Base-by-base conservation (phyloP, 257 asterid genomes). In the Rehmannia glutinosa region DNA sequence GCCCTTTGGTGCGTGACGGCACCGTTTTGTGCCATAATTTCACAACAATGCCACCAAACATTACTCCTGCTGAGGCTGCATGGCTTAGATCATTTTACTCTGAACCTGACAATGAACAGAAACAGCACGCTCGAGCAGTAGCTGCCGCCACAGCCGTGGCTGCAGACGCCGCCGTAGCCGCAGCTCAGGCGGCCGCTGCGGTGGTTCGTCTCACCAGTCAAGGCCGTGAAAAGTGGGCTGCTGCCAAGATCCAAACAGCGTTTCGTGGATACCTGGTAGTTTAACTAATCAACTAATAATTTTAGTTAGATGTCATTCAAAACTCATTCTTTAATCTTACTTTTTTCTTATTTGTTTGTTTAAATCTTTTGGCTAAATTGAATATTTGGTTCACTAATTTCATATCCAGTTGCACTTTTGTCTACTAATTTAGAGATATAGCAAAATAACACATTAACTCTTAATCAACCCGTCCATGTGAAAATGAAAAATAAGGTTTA, bases 111-210 rank as follows among this genome's bases (percentile, higher is more conserved):
- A 73, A 62, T 41, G 85, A 82, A 57, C 89, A 81, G 64, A 86
- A 71, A 74, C 79, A 77, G 61, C 94, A 82, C 62, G 96, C 94
- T 1, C 82, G 85, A 11, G 96, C 89, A 13, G 89, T 86, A 49
- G 96, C 91, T 7, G 88, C 96, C 0, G 96, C 94, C 38, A 83
- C 96, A 0, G 96, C 96, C 0, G 90, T 90, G 0, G 95, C 95
- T 0, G 95, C 95, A 4, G 95, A 87, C 54, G 92, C 95, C 0
- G 96, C 91, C 9, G 77, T 82, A 0, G 91, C 89, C 4, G 89
- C 94, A 0, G 94, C 91, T 0, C 82, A 84, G 13, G 96, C 94
- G 11, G 91, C 96, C 0, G 86, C 57, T 0, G 85, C 77, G 13
- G 89, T 88, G 21, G 91, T 86, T 23, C 80, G 87, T 41, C 83